These are phyloP conservation scores for Herpetospermum pedunculosum DNA, from an alignment of 306 rosid genomes.

Conservation along the genomic window DNA sequence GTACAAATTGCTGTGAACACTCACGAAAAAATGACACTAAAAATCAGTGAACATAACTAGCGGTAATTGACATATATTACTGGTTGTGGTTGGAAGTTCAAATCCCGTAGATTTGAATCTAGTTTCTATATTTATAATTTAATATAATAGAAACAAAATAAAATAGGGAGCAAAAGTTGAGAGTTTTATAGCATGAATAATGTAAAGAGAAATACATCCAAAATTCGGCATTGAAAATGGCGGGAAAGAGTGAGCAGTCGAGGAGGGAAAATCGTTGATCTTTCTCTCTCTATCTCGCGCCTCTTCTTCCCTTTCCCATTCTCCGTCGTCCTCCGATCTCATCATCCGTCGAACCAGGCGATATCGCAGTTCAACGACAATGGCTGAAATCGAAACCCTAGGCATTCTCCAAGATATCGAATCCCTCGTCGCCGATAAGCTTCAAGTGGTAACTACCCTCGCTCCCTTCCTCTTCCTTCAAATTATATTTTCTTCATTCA, in stretches of 20 bases:
- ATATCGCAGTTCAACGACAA: neutral
- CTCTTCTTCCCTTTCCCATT: neutral
- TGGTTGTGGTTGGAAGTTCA: too few species aligned
- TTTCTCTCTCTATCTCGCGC: neutral
- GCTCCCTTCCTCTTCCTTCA: neutral
- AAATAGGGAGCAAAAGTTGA: neutral
- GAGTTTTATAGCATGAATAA: neutral
- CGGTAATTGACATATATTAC: too few species aligned
- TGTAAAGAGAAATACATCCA: neutral
- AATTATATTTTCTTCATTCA: neutral
- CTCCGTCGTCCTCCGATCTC: neutral
- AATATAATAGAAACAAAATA: too few species aligned
- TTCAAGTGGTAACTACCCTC: constrained; percentile 59
- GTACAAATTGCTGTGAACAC: too few species aligned
- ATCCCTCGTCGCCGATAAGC: constrained; percentile 62
- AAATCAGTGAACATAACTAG: too few species aligned
- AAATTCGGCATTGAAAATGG: neutral
- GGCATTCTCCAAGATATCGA: constrained; percentile 43
- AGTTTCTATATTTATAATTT: too few species aligned
- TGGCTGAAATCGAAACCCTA: constrained; percentile 55
- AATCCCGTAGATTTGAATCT: too few species aligned
- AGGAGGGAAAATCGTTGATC: constrained; percentile 10
- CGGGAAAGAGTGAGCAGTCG: constrained; percentile 7
- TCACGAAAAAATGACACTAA: too few species aligned
- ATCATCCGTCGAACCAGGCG: neutral